These are phyloP conservation scores for Entophlyctis helioformis DNA, from an alignment of 192 early-diverging fungal genomes.

Conservation along the genomic window DNA sequence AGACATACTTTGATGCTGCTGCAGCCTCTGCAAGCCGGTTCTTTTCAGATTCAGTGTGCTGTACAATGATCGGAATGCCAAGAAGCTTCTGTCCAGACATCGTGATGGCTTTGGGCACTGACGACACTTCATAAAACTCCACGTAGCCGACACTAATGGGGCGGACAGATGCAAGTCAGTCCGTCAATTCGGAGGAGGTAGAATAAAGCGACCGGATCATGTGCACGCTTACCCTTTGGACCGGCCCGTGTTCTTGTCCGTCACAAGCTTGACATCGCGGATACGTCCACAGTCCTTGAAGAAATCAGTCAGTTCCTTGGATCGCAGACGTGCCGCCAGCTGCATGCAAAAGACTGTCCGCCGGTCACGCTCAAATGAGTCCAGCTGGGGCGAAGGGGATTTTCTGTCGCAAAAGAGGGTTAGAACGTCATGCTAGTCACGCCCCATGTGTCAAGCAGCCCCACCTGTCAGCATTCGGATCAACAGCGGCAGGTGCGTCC, in stretches of 20 bases:
- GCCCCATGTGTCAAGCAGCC: no score
- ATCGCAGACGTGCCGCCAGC: constrained; percentile 65
- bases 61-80: constrained; percentile 87
- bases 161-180: background rate
- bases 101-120: constrained; percentile 72
- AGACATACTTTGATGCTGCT: constrained; percentile 10
- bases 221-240: constrained; percentile 64
- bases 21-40: constrained; percentile 54
- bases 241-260: constrained; percentile 37
- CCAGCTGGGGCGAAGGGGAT: no score
- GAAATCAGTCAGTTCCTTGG: constrained; percentile 77
- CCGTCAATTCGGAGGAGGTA: background rate
- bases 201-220: background rate
- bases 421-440: no score
- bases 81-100: constrained; percentile 78
- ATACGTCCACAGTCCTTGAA: constrained; percentile 67
- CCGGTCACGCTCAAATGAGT: constrained; percentile 75
- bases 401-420: no score
- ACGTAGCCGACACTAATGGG: constrained; percentile 77
- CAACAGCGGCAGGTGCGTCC: no score
- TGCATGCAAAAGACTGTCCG: constrained; percentile 95
- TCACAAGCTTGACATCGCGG: constrained; percentile 72
- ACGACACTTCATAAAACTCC: constrained; percentile 81
- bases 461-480: no score
- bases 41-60: constrained; percentile 87